phyloP scores from a whole-genome alignment of 2,329 filamentous ascomycete genomes.

The Tolypocladium sp. region DNA sequence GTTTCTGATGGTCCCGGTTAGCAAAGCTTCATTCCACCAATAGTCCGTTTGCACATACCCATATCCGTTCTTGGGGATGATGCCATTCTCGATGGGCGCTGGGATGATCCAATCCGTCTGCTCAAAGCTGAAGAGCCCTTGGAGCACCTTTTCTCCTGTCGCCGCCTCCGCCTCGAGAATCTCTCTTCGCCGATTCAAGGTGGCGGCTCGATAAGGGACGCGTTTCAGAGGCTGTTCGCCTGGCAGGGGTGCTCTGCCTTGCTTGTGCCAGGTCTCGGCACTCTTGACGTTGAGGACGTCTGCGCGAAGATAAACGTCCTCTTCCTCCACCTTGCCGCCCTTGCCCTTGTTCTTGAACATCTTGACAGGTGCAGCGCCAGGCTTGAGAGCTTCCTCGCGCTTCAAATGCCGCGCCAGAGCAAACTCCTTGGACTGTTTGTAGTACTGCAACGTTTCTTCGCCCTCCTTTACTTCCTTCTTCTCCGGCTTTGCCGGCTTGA shows the following conservation, averaged over 20 bases:
- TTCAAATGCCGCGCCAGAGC: slow-evolving; percentile 79
- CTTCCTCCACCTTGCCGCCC: slow-evolving; percentile 61
- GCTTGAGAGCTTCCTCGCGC: slow-evolving; percentile 79
- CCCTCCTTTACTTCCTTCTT: slow-evolving; percentile 67
- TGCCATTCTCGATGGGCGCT: slow-evolving; percentile 69
- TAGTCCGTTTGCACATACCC: slow-evolving; percentile 35
- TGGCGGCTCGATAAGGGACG: slow-evolving; percentile 86
- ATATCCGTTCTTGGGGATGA: slow-evolving; percentile 89
- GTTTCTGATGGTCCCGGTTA: slow-evolving; percentile 40
- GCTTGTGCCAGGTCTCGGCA: slow-evolving; percentile 95
- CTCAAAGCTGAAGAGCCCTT: slow-evolving; percentile 72
- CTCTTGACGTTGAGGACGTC: slow-evolving; percentile 84
- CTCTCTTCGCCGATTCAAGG: slow-evolving; percentile 75
- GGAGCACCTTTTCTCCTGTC: slow-evolving; percentile 73
- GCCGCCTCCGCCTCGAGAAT: slow-evolving; percentile 76
- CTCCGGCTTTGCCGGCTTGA: slow-evolving; percentile 63
- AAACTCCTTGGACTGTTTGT: slow-evolving; percentile 78
- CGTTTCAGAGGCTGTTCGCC: slow-evolving; percentile 73
- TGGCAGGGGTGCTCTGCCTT: slow-evolving; percentile 66
- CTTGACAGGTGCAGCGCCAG: slow-evolving; percentile 59
- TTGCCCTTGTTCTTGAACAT: slow-evolving; percentile 69
- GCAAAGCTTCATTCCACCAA: background rate
- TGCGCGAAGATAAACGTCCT: slow-evolving; percentile 70
- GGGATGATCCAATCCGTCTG: slow-evolving; percentile 97
- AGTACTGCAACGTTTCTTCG: slow-evolving; percentile 76